These are phyloP conservation scores for Phytophthora sp. DNA, from an alignment of 352 stramenopile species.

Conservation along the genomic window DNA sequence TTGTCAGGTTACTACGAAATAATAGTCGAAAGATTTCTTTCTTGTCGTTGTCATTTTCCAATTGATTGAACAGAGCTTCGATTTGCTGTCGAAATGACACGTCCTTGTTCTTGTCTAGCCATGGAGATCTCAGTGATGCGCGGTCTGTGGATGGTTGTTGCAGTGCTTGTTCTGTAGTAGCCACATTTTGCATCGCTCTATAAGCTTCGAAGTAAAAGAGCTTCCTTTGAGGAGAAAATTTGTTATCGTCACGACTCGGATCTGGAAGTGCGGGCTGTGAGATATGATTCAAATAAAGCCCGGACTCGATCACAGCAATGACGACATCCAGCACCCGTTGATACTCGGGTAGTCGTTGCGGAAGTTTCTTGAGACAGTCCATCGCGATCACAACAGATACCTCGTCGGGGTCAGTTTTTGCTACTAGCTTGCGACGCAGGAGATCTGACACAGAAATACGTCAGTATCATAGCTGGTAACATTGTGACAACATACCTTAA, in stretches of 20 bases:
- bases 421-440: constrained; percentile 56
- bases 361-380: constrained; percentile 73
- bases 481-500: too few relatives aligned
- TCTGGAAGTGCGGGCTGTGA: constrained; percentile 1
- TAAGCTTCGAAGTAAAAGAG: constrained; percentile 65
- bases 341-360: constrained; percentile 61
- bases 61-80: constrained; percentile 31
- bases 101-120: constrained; percentile 24
- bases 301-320: constrained; percentile 56
- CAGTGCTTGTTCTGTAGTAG: constrained; percentile 3
- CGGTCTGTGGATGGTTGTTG: neutral
- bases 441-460: constrained; percentile 49
- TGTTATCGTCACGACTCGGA: constrained; percentile 9
- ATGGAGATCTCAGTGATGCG: constrained; percentile 16
- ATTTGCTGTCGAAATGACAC: constrained; percentile 38
- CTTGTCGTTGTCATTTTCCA: constrained; percentile 42
- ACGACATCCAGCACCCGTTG: constrained; percentile 62
- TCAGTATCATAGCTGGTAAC: neutral
- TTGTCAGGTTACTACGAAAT: constrained; percentile 41
- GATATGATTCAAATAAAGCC: constrained; percentile 40
- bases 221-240: constrained; percentile 7
- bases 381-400: constrained; percentile 70
- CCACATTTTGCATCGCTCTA: constrained; percentile 18
- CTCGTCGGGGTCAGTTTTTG: constrained; percentile 47
- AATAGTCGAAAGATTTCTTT: constrained; percentile 47